Percentiles rank a stretch among this genome's conserved stretches.
These are phyloP conservation scores for Parastagonospora nodorum DNA, from an alignment of 2,329 filamentous ascomycete genomes.

Conservation along the genomic window DNA sequence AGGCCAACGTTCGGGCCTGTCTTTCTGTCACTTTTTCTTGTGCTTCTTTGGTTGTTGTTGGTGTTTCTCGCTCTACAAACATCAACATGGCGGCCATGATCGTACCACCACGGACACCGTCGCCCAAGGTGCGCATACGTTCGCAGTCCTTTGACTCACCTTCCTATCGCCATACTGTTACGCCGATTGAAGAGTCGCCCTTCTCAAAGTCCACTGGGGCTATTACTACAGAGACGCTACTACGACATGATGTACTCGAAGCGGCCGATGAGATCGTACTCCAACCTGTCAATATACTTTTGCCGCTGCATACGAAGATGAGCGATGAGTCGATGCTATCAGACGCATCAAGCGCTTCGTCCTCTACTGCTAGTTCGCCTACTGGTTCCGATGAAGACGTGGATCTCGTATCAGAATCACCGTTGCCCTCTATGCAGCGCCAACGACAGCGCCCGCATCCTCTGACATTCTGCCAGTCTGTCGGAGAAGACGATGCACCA, in stretches of 20 bases:
- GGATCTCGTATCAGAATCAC: conserved; percentile 9
- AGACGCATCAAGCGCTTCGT: conserved; percentile 22
- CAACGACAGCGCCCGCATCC: conserved; percentile 17
- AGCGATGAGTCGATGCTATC: conserved; percentile 39
- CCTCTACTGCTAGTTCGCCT: conserved; percentile 31
- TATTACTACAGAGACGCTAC: conserved; percentile 21
- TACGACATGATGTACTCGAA: conserved; percentile 28
- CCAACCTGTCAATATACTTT: conserved; percentile 13
- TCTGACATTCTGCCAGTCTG: conserved; percentile 12
- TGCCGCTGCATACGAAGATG: conserved; percentile 38
- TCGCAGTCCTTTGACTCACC: conserved; percentile 44
- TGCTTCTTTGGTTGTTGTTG: neutral
- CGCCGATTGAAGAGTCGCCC: conserved; percentile 40
- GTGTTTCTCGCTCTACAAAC: neutral
- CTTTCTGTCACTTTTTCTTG: neutral
- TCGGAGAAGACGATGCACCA: conserved; percentile 1
- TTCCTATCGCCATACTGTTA: conserved; percentile 33
- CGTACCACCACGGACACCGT: conserved; percentile 38
- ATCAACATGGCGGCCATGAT: conserved; percentile 25
- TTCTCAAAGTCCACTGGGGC: conserved; percentile 43
- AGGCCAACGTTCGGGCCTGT: conserved; percentile 15
- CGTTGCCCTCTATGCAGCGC: conserved; percentile 2
- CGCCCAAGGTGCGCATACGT: conserved; percentile 43
- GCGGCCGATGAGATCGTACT: conserved; percentile 17
- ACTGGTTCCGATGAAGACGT: conserved; percentile 19